Conservation (phyloP, 176 grass and related monocot species). For the Urochloa ruziziensis region DNA sequence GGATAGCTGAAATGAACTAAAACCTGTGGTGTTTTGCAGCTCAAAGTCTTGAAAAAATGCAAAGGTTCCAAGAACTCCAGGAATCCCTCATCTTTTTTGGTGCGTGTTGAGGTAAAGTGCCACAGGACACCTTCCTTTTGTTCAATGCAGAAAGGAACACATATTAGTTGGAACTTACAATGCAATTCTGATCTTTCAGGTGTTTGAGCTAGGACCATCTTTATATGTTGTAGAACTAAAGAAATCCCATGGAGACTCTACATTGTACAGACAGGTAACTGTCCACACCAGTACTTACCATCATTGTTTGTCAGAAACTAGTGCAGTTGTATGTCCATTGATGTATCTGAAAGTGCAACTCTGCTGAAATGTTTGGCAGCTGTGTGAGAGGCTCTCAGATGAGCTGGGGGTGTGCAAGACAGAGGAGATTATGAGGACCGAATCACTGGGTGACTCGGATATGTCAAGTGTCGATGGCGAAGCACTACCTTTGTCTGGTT, state of each 20-base stretch:
- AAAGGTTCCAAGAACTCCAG: conserved; percentile 33
- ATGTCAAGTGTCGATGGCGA: conserved; percentile 28
- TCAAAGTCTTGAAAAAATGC: conserved; percentile 53
- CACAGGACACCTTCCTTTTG: neutral
- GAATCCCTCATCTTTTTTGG: conserved; percentile 45
- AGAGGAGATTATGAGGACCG: conserved; percentile 45
- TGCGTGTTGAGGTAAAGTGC: conserved; percentile 55
- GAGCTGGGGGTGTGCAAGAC: conserved; percentile 54
- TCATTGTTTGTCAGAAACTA: neutral
- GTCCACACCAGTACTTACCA: neutral
- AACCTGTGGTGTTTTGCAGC: conserved; percentile 32
- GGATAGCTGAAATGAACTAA: conserved; percentile 11
- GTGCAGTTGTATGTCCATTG: neutral
- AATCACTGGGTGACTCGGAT: conserved; percentile 27
- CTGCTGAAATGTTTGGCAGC: conserved; percentile 40
- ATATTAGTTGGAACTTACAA: neutral
- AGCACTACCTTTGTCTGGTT: conserved; percentile 26
- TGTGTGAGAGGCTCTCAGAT: conserved; percentile 64
- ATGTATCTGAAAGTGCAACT: conserved; percentile 7
- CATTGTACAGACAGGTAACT: conserved; percentile 76
- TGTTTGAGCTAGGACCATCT: conserved; percentile 74
- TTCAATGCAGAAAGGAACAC: neutral
- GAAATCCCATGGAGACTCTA: conserved; percentile 67
- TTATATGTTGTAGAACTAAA: conserved; percentile 79
- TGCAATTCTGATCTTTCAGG: conserved; percentile 38